Evolutionary conservation across 768 basidiomycete genomes (phyloP).

Genomic region (Mycena belliarum): DNA sequence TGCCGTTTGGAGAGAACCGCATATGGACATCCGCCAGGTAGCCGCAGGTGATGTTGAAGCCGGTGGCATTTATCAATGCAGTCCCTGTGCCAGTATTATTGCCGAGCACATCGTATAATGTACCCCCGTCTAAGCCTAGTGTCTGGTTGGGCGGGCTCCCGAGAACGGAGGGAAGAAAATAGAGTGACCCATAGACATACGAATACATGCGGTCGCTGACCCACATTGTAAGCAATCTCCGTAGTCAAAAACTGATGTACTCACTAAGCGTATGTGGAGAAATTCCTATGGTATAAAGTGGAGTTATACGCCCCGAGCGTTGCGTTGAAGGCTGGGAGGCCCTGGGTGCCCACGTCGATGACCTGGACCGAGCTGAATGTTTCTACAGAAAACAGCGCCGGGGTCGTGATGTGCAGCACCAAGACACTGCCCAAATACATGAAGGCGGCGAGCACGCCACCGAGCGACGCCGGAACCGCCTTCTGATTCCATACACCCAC

Average conservation of each 20-base stretch:
- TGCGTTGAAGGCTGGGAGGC: not conserved
- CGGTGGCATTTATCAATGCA: not conserved
- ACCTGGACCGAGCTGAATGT: not conserved
- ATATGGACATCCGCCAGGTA: not conserved
- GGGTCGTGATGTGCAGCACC: not conserved
- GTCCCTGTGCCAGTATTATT: not conserved
- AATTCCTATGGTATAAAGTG: not conserved
- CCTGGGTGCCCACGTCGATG: not conserved
- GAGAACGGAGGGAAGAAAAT: not conserved
- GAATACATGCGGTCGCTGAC: not conserved
- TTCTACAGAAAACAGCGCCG: not conserved
- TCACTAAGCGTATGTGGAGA: not conserved
- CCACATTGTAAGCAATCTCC: not conserved
- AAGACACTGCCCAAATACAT: not conserved
- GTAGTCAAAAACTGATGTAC: not conserved
- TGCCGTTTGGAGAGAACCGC: not conserved
- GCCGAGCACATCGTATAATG: conserved; percentile 1
- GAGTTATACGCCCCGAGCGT: not conserved
- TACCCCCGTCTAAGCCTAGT: not conserved
- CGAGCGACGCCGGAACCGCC: not conserved
- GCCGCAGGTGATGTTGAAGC: conserved; percentile 4
- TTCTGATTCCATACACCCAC: not conserved
- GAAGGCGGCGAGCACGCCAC: not conserved
- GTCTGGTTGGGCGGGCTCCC: not conserved
- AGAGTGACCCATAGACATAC: not conserved